Conservation (phyloP, 805 yeast species). For the Ogataea neopini region DNA sequence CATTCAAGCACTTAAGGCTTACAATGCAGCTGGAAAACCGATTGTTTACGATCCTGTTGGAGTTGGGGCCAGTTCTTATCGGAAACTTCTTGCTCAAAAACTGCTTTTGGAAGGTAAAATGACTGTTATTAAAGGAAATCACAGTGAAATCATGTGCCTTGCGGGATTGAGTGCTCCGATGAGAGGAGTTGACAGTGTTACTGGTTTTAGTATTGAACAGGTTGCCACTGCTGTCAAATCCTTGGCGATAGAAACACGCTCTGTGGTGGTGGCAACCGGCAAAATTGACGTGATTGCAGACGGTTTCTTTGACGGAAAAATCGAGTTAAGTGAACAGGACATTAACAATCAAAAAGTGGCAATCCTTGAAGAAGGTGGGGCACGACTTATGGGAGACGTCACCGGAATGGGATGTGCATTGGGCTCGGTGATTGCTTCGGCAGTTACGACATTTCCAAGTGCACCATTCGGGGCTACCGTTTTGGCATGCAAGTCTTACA, state of each 20-base stretch:
- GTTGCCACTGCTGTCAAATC: slow-evolving; percentile 44
- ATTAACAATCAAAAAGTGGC: slow-evolving; percentile 30
- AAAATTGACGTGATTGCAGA: slow-evolving; percentile 50
- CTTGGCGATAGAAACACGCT: slow-evolving; percentile 51
- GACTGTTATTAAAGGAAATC: slow-evolving; percentile 79
- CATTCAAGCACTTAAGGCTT: slow-evolving; percentile 53
- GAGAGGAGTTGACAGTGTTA: slow-evolving; percentile 71
- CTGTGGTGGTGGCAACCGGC: slow-evolving; percentile 77
- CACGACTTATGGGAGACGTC: slow-evolving; percentile 59
- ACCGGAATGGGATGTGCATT: slow-evolving; percentile 87
- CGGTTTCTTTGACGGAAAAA: slow-evolving; percentile 36
- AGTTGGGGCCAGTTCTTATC: slow-evolving; percentile 72
- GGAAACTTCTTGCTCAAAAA: slow-evolving; percentile 48
- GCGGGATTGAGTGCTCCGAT: slow-evolving; percentile 52
- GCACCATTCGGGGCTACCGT: slow-evolving; percentile 48
- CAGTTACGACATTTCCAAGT: slow-evolving; percentile 46
- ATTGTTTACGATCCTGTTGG: slow-evolving; percentile 92
- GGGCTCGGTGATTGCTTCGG: slow-evolving; percentile 69
- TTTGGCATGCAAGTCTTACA: slow-evolving; percentile 58
- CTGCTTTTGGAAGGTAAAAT: slow-evolving; percentile 59
- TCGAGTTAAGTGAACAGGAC: slow-evolving; percentile 20
- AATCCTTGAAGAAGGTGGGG: slow-evolving; percentile 53
- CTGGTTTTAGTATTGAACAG: slow-evolving; percentile 20
- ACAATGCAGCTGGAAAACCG: slow-evolving; percentile 57
- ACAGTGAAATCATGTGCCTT: slow-evolving; percentile 69